Evolutionary conservation across 108 stramenopile species (phyloP).

Genomic region (Nitzschia inconspicua): DNA sequence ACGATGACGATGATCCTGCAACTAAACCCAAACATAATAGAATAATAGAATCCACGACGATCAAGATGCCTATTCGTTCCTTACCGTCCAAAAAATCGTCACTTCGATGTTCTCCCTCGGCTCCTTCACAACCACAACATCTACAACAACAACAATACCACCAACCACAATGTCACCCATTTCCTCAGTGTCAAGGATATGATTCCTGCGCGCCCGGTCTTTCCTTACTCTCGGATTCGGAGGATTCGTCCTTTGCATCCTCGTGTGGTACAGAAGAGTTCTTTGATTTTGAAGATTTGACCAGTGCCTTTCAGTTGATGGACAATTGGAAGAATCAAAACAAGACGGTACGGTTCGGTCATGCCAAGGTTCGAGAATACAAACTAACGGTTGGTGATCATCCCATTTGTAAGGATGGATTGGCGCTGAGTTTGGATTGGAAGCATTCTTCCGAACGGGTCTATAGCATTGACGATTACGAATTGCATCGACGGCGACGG

Average conservation of each 20-base stretch:
- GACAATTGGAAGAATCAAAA: conserved; percentile 10
- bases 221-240: neutral
- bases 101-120: no score
- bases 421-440: conserved; percentile 58
- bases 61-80: no score
- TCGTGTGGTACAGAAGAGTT: conserved; percentile 9
- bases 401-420: conserved; percentile 34
- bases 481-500: conserved; percentile 6
- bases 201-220: conserved; percentile 1
- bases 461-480: conserved; percentile 27
- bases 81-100: no score
- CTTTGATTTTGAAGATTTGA: conserved; percentile 6
- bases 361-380: conserved; percentile 28
- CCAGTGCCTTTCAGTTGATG: neutral
- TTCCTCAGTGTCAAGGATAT: no score
- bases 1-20: no score
- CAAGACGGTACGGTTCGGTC: conserved; percentile 14
- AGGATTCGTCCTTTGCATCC: neutral
- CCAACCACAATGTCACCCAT: no score
- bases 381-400: conserved; percentile 45
- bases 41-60: no score
- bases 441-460: conserved; percentile 21
- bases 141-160: no score
- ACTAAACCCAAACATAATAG: no score
- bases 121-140: no score